These are phyloP conservation scores for Eutrema yunnanense DNA, from an alignment of 345 rosid species.

Conservation along the genomic window DNA sequence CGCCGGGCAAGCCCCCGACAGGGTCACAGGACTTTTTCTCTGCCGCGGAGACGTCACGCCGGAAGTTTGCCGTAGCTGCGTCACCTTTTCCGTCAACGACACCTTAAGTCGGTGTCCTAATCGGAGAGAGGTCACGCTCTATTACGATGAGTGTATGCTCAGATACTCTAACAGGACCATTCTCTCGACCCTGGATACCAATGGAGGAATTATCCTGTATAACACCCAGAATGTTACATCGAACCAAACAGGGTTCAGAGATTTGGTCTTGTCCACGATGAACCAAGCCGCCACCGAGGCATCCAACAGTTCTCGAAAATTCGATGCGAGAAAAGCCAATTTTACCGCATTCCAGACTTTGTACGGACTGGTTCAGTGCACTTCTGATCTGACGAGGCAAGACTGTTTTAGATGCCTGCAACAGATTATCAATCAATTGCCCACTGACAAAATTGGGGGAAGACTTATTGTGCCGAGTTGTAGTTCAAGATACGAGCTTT, in stretches of 20 bases:
- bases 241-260: not conserved
- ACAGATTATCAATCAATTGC: not conserved
- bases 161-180: conserved; percentile 32
- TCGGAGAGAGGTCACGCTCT: conserved; percentile 12
- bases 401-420: conserved; percentile 23
- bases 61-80: conserved; percentile 12
- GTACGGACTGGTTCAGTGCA: conserved; percentile 44
- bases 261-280: not conserved
- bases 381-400: conserved; percentile 19
- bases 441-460: conserved; percentile 15
- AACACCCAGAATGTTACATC: not conserved
- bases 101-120: conserved; percentile 18
- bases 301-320: conserved; percentile 3
- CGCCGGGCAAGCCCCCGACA: not conserved
- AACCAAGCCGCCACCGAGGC: not conserved
- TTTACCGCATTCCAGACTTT: not conserved
- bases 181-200: not conserved
- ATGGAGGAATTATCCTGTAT: rapidly evolving
- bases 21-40: conserved; percentile 7
- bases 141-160: conserved; percentile 38
- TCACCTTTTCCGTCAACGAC: not conserved
- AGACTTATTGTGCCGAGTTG: not conserved
- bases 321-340: not conserved
- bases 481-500: not conserved
- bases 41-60: conserved; percentile 5